These are phyloP conservation scores for Collybia sordida DNA, from an alignment of 768 basidiomycete species.

Conservation along the genomic window DNA sequence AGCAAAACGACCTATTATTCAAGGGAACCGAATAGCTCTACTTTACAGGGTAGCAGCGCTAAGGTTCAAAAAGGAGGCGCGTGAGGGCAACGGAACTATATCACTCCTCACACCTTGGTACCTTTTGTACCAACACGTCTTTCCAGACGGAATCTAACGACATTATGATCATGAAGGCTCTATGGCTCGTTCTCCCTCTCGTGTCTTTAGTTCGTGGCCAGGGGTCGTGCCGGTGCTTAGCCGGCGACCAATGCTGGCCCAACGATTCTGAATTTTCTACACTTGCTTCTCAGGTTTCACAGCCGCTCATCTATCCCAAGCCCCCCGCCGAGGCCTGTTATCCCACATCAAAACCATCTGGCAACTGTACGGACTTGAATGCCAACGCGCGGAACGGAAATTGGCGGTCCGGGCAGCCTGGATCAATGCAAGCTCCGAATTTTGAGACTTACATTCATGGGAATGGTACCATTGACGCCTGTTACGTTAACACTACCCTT, in stretches of 20 bases:
- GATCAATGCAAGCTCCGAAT: conserved; percentile 33
- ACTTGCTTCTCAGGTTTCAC: conserved; percentile 37
- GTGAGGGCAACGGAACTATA: no score
- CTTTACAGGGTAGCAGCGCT: no score
- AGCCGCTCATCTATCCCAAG: conserved; percentile 39
- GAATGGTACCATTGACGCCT: conserved; percentile 50
- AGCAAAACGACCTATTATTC: no score
- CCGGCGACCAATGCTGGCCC: conserved; percentile 43
- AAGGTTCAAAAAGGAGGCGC: no score
- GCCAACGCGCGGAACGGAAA: conserved; percentile 27
- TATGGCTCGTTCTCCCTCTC: conserved; percentile 1
- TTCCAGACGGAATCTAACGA: no score
- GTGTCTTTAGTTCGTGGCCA: conserved; percentile 1
- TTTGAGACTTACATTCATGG: conserved; percentile 29
- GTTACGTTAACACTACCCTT: conserved; percentile 45
- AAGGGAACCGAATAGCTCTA: no score
- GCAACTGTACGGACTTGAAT: conserved; percentile 34
- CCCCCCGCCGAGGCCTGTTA: conserved; percentile 44
- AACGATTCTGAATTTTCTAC: conserved; percentile 25
- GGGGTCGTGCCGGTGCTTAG: conserved; percentile 35
- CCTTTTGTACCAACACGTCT: no score
- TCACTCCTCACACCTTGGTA: no score
- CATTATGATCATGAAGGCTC: neutral
- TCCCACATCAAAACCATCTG: conserved; percentile 28
- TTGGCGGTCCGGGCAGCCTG: conserved; percentile 41